Conservation (phyloP, 2,329 filamentous ascomycete species). For the Gyromitra esculenta region DNA sequence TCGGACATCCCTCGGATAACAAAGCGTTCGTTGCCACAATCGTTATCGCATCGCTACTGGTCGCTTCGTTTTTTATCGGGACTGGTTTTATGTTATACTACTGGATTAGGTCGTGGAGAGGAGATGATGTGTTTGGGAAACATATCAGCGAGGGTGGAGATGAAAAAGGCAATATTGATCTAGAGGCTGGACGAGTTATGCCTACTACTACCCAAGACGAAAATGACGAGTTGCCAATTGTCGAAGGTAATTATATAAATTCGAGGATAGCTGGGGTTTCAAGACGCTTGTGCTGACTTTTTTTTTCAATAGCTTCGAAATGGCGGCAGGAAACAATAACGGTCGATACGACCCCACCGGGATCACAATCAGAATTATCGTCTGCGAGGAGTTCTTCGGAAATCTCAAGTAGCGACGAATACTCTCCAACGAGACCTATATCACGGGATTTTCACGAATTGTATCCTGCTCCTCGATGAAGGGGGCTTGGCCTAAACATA, state of each 20-base stretch:
- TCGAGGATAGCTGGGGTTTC: background rate
- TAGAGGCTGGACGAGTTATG: constrained; percentile 26
- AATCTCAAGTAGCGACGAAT: background rate
- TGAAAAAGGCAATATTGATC: constrained; percentile 4
- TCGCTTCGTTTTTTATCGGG: constrained; percentile 32
- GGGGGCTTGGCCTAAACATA: background rate
- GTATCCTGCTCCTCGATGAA: constrained; percentile 22
- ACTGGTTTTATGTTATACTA: constrained; percentile 40
- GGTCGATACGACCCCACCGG: constrained; percentile 1
- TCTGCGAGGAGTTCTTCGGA: constrained; percentile 41
- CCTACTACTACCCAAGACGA: constrained; percentile 5
- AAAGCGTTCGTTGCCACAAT: constrained; percentile 39
- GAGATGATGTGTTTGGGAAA: constrained; percentile 17
- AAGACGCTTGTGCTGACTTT: constrained; percentile 1
- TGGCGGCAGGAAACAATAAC: constrained; percentile 26
- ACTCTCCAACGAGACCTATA: constrained; percentile 16
- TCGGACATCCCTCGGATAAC: constrained; percentile 33
- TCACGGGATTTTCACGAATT: constrained; percentile 40
- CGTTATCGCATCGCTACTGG: constrained; percentile 38
- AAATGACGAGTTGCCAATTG: constrained; percentile 26
- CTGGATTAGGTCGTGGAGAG: constrained; percentile 39
- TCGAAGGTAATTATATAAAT: constrained; percentile 20
- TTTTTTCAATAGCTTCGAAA: constrained; percentile 18
- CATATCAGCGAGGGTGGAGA: constrained; percentile 13
- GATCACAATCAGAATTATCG: constrained; percentile 6